These are phyloP conservation scores for Brassica incana DNA, from an alignment of 345 rosid genomes.

Conservation along the genomic window DNA sequence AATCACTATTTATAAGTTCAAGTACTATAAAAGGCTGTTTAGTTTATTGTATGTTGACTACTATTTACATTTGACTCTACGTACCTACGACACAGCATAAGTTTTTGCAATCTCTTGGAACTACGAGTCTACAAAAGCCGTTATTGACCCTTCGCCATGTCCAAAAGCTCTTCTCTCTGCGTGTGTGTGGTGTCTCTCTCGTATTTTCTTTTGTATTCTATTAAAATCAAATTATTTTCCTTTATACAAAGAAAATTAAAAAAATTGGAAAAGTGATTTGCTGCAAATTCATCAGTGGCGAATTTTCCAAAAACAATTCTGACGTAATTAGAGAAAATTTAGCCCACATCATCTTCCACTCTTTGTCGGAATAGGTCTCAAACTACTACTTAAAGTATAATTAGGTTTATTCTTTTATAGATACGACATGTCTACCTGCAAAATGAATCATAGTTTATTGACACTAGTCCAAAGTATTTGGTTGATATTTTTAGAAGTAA, in stretches of 20 bases:
- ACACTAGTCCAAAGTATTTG: constrained; percentile 1
- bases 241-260: background rate
- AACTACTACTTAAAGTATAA: constrained; percentile 27
- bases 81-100: constrained; percentile 27
- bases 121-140: constrained; percentile 34
- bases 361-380: constrained; percentile 23
- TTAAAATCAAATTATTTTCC: background rate
- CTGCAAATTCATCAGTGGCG: constrained; percentile 20
- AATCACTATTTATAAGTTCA: constrained; percentile 6
- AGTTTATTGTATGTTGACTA: constrained; percentile 7
- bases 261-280: background rate
- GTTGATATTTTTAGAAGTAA: background rate
- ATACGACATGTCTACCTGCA: background rate
- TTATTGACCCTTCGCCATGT: constrained; percentile 32
- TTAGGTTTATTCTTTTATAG: background rate
- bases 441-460: background rate
- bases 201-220: background rate
- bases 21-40: background rate
- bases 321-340: constrained; percentile 25
- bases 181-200: constrained; percentile 2
- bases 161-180: constrained; percentile 32
- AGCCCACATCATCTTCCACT: constrained; percentile 29
- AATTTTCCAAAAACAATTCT: constrained; percentile 20
- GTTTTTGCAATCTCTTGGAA: constrained; percentile 32
- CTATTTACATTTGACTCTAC: constrained; percentile 22